Evolutionary conservation across 106 monocot species (phyloP), one percentile per base, ranked within the genome.

Genomic region (Agapanthus africanus): DNA sequence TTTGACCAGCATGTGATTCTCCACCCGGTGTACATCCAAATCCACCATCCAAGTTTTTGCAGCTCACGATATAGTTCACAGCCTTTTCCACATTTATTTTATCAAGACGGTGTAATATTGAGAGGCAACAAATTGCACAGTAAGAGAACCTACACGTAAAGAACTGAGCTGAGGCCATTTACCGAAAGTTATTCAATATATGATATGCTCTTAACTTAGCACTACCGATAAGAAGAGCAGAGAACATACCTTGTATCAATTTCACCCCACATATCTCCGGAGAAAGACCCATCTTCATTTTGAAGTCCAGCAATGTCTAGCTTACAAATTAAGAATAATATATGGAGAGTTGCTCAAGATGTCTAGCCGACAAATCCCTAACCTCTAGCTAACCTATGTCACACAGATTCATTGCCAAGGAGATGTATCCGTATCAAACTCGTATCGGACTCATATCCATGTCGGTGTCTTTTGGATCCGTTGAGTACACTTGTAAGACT

Each of bases 211-310:
- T 63, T 37, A 59, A 27, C 4, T 37, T 37, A n/a, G 39, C 15
- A 52, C 5, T 0, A 66, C 19, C 22, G 37, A 9, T 47, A 13
- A 69, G 30, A 70, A 36, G 35, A 46, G 39, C 16, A 60, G 52
- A 75, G 32, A 26, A 49, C 15, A 3, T 67, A 90, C 99, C 93
- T 90, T 18, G 99, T 99, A 74, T 99, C 99, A 71, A 87, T 76
- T 81, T 99, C 99, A 71, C 93, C 99, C 99, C 93, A 99, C 22
- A 84, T 79, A 83, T 99, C 99, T 73, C 90, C 92, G 54, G 93
- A 78, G 71, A 99, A 99, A 21, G 99, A 99, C 46, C 99, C 99
- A 83, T 99, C 92, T 72, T 87, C 99, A 57, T 87, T 93, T 71
- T 99, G 90, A 15, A 99, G 81, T 25, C 90, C 75, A 21, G 78